Evolutionary conservation across 345 rosid genomes (phyloP).

Genomic region (Citrus mangshanensis): DNA sequence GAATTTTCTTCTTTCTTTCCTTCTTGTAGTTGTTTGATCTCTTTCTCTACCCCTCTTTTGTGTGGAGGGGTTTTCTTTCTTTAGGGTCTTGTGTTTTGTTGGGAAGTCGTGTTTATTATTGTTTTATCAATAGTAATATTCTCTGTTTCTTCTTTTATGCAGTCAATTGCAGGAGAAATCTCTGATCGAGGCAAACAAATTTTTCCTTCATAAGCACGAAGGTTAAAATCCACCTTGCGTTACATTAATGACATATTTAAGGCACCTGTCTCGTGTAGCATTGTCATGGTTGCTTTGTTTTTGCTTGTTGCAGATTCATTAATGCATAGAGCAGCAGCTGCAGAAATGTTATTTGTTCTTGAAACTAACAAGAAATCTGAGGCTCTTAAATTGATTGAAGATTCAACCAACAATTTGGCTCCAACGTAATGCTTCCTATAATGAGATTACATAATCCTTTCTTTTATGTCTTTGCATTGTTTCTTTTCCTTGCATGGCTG

Average conservation of each 20-base stretch:
- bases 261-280: not conserved
- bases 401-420: conserved; percentile 52
- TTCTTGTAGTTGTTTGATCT: not conserved
- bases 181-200: conserved; percentile 68
- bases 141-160: conserved; percentile 16
- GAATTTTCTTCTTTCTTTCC: not conserved
- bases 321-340: conserved; percentile 92
- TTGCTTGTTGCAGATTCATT: conserved; percentile 57
- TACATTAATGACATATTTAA: not conserved
- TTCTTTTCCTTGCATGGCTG: not conserved
- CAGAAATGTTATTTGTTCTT: conserved; percentile 73
- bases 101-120: not conserved
- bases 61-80: not conserved
- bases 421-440: conserved; percentile 42
- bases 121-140: conserved; percentile 6
- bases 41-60: not conserved
- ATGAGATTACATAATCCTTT: not conserved
- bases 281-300: not conserved
- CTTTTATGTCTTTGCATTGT: not conserved
- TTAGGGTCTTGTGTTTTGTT: not conserved
- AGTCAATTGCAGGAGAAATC: conserved; percentile 85
- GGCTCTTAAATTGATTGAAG: conserved; percentile 77
- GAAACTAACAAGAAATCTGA: conserved; percentile 66
- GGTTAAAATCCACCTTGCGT: conserved; percentile 36
- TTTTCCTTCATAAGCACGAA: conserved; percentile 69